These are phyloP conservation scores for Oryza officinalis DNA, from an alignment of 176 grass and related monocot species.

Conservation along the genomic window DNA sequence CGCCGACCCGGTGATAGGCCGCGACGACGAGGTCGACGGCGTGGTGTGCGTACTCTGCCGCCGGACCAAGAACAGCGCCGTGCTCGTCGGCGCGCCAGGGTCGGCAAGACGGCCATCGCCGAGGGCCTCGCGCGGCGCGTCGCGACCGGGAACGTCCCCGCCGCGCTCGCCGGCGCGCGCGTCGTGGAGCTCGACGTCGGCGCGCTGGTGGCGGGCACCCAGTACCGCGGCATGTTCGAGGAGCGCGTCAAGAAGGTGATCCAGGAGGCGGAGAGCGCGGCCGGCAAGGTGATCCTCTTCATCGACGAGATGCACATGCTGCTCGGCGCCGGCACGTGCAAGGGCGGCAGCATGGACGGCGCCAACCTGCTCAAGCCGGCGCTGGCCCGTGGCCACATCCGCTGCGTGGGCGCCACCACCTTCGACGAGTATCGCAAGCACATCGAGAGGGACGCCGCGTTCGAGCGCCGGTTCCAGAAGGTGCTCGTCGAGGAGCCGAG, in stretches of 20 bases:
- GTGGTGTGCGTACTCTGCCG: slow-evolving; percentile 52
- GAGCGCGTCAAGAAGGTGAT: slow-evolving; percentile 30
- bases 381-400: slow-evolving; percentile 30
- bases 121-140: slow-evolving; percentile 54
- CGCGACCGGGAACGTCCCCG: slow-evolving; percentile 19
- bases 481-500: too few species aligned
- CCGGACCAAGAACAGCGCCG: slow-evolving; percentile 58
- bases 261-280: neutral
- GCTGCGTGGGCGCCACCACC: slow-evolving; percentile 31
- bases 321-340: neutral
- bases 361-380: slow-evolving; percentile 45
- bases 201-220: slow-evolving; percentile 9
- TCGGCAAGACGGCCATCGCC: slow-evolving; percentile 65
- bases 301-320: slow-evolving; percentile 47
- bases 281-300: slow-evolving; percentile 24
- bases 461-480: too few species aligned
- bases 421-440: slow-evolving; percentile 36
- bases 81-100: slow-evolving; percentile 50
- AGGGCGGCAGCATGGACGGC: neutral
- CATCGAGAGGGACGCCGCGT: slow-evolving; percentile 9
- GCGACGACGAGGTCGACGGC: slow-evolving; percentile 44
- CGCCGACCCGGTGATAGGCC: slow-evolving; percentile 55
- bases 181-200: slow-evolving; percentile 30
- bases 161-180: neutral
- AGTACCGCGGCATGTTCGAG: slow-evolving; percentile 26